phyloP scores from a whole-genome alignment of 139 green algal species.

The Pleodorina starrii region DNA sequence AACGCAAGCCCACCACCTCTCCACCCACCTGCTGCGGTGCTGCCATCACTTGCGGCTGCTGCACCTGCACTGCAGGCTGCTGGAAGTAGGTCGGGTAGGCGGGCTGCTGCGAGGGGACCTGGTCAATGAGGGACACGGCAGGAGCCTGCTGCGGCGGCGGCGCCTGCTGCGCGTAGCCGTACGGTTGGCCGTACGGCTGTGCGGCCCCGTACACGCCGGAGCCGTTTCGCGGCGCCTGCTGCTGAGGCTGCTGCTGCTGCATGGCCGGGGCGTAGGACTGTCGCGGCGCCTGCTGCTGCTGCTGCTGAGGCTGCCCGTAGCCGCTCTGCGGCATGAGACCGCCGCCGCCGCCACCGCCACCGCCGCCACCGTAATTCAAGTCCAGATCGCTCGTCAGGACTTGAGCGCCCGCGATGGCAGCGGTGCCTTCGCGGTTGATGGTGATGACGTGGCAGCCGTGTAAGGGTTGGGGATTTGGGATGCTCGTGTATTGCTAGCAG shows the following conservation, averaged over 20 bases:
- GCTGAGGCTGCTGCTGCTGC: not conserved
- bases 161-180: constrained; percentile 36
- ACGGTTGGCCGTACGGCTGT: constrained; percentile 49
- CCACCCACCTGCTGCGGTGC: not conserved
- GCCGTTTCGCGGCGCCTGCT: not conserved
- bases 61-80: constrained; percentile 12
- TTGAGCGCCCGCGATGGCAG: constrained; percentile 33
- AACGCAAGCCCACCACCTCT: no score
- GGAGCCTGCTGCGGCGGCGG: constrained; percentile 17
- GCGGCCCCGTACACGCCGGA: constrained; percentile 40
- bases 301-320: constrained; percentile 28
- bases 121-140: constrained; percentile 67
- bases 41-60: not conserved
- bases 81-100: constrained; percentile 72
- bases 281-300: not conserved
- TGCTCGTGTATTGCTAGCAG: no score
- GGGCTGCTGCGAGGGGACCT: constrained; percentile 68
- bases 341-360: not conserved
- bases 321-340: not conserved
- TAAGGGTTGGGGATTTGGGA: no score
- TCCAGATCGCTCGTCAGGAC: constrained; percentile 38
- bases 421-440: no score
- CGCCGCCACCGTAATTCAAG: constrained; percentile 57
- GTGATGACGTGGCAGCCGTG: no score
- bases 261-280: not conserved